phyloP scores from a whole-genome alignment of 2,329 filamentous ascomycete species.

The Fusarium newnesense region DNA sequence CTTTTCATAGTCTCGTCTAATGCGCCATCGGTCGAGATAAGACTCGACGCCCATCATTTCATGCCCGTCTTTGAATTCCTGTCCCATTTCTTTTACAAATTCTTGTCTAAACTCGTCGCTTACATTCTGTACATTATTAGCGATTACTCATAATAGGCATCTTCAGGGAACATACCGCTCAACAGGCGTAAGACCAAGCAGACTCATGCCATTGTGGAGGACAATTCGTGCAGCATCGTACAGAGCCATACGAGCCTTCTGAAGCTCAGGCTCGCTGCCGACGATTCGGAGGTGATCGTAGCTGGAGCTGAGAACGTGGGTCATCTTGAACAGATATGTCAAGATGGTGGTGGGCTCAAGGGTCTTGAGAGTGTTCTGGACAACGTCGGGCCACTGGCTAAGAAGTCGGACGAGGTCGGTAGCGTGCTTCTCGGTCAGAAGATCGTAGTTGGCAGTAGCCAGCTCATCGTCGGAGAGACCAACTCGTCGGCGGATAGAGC shows the following conservation, averaged over 20 bases:
- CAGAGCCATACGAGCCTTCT: slow-evolving; percentile 75
- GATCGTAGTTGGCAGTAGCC: slow-evolving; percentile 69
- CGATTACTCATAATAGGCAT: background rate
- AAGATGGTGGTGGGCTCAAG: slow-evolving; percentile 73
- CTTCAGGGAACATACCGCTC: slow-evolving; percentile 56
- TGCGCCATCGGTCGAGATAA: slow-evolving; percentile 19
- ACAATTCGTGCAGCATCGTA: slow-evolving; percentile 82
- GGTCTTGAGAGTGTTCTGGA: slow-evolving; percentile 85
- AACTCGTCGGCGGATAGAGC: slow-evolving; percentile 69
- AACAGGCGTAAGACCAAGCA: slow-evolving; percentile 82
- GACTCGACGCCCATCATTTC: slow-evolving; percentile 15
- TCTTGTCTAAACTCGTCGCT: slow-evolving; percentile 5
- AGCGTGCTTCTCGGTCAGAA: slow-evolving; percentile 78
- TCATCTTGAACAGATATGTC: slow-evolving; percentile 85
- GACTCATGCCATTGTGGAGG: slow-evolving; percentile 82
- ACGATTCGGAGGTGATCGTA: slow-evolving; percentile 86
- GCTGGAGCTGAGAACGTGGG: slow-evolving; percentile 80
- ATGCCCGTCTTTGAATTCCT: slow-evolving; percentile 1
- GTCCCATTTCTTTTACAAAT: slow-evolving; percentile 1
- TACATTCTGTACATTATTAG: slow-evolving; percentile 43
- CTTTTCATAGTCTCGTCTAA: slow-evolving; percentile 44
- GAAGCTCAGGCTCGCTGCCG: slow-evolving; percentile 78
- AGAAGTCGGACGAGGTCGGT: slow-evolving; percentile 78
- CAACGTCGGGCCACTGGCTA: slow-evolving; percentile 86
- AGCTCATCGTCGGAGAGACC: slow-evolving; percentile 67